Base-by-base conservation (phyloP, 768 basidiomycete genomes). In the Russula emetica region DNA sequence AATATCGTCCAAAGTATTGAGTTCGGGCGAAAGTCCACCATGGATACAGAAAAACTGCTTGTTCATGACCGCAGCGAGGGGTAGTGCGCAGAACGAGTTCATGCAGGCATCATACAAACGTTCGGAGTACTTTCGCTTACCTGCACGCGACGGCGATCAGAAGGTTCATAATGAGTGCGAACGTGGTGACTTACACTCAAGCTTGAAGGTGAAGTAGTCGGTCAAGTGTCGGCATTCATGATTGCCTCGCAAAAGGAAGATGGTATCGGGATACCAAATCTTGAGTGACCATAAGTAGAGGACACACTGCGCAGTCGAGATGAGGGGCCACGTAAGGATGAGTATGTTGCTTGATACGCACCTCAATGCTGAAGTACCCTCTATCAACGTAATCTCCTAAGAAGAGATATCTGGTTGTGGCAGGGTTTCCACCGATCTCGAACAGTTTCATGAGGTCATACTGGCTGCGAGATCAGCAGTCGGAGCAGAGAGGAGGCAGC, bases 21-120 rank as follows among this genome's bases (percentile, higher is more conserved):
- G 77, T 73, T 99, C 97, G 0, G 97, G 97, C 0, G 92, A 95
- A 16, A 99, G 80, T 20, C 97, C 97, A 34, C 97, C 97, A 66
- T 99, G 97, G 65, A 98, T 97, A 75, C 96, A 99, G 55, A 98
- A 79, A 76, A 99, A 99, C 76, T 98, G 97, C 73, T 98, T 98
- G 80, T 99, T 99, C 96, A 98, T 98, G 72, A 99, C 76, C 36
- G 97, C 97, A 1, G 96, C 96, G 10, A 99, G 83, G 2, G 97
- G 97, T 0, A 99, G 83, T 0, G 90, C 82, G 73, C 95, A 98
- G 80, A 99, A 98, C 0, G 92, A 92, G 32, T 97, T 92, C 94
- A 98, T 96, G 82, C 92, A 94, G 30, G 93, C 94, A 65, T 99
- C 94, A 74, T 99, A 99, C 65, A 99, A 84, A 28, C 86, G 85